These are phyloP conservation scores for Sequoia sempervirens DNA, from an alignment of 75 land plant genomes.

Conservation along the genomic window DNA sequence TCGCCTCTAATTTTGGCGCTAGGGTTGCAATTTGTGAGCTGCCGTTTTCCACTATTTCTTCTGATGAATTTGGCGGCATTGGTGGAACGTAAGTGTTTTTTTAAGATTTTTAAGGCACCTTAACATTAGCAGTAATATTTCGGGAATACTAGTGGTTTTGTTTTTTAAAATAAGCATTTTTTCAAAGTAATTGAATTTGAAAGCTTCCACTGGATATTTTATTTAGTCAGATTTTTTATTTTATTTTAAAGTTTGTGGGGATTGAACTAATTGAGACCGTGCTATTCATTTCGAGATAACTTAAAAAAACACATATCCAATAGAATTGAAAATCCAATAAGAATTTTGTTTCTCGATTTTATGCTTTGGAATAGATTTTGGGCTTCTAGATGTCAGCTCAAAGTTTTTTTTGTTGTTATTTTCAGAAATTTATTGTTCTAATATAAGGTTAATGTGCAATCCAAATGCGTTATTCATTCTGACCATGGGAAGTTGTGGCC, in stretches of 20 bases:
- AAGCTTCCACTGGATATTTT: too few species aligned
- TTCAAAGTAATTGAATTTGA: too few species aligned
- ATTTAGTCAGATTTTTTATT: too few species aligned
- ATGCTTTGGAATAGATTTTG: background rate
- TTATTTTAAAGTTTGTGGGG: too few species aligned
- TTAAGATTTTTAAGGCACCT: background rate
- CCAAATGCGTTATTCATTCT: too few species aligned
- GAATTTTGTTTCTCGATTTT: background rate
- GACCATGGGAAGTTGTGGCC: too few species aligned
- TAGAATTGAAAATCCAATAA: too few species aligned
- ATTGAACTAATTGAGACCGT: too few species aligned
- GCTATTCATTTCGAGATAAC: too few species aligned
- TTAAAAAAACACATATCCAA: too few species aligned
- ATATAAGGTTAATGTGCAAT: too few species aligned
- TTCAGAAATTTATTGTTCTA: too few species aligned
- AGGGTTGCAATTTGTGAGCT: constrained; percentile 90
- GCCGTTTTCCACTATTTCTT: constrained; percentile 87
- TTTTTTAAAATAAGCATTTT: background rate
- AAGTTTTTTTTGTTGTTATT: background rate
- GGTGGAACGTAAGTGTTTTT: constrained; percentile 88
- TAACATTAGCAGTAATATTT: background rate
- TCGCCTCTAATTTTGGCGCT: constrained; percentile 87
- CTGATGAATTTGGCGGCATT: constrained; percentile 86
- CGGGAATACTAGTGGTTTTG: background rate
- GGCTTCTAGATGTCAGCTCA: background rate